Evolutionary conservation across 2,329 filamentous ascomycete species (phyloP).

Genomic region (Colletotrichum orchidophilum): DNA sequence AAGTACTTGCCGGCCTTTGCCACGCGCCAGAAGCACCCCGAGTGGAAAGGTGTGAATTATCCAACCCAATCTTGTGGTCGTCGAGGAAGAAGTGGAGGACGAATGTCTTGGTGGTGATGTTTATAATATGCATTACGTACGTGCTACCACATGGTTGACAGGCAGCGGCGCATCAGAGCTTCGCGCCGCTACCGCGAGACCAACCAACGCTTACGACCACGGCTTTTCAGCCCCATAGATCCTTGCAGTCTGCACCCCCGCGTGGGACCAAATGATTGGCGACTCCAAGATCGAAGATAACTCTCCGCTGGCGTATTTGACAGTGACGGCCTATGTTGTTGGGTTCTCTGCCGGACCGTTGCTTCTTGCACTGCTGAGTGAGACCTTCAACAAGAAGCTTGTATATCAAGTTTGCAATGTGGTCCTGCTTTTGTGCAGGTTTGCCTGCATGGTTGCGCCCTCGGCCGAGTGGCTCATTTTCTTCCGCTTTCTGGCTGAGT

Average conservation of each 20-base stretch:
- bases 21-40: not conserved
- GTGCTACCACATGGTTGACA: not conserved
- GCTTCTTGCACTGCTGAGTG: slow-evolving; percentile 6
- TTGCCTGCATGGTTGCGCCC: slow-evolving; percentile 16
- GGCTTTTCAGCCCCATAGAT: not conserved
- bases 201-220: not conserved
- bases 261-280: slow-evolving; percentile 7
- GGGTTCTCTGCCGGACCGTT: slow-evolving; percentile 23
- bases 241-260: slow-evolving; percentile 26
- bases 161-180: not conserved
- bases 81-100: slow-evolving; percentile 25
- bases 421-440: slow-evolving; percentile 4
- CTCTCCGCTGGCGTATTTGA: slow-evolving; percentile 7
- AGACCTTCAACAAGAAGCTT: slow-evolving; percentile 4
- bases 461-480: slow-evolving; percentile 13
- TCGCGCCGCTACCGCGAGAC: not conserved
- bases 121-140: slow-evolving; percentile 22
- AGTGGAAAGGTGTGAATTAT: not conserved
- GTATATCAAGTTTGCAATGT: slow-evolving; percentile 15
- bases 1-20: not conserved
- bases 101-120: slow-evolving; percentile 10
- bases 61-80: slow-evolving; percentile 15
- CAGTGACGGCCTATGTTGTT: slow-evolving; percentile 20
- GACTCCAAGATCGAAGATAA: slow-evolving; percentile 9
- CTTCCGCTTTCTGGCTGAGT: slow-evolving; percentile 19